Evolutionary conservation across 805 yeast genomes (phyloP).

Genomic region (Teunomyces barrocoloradensis): DNA sequence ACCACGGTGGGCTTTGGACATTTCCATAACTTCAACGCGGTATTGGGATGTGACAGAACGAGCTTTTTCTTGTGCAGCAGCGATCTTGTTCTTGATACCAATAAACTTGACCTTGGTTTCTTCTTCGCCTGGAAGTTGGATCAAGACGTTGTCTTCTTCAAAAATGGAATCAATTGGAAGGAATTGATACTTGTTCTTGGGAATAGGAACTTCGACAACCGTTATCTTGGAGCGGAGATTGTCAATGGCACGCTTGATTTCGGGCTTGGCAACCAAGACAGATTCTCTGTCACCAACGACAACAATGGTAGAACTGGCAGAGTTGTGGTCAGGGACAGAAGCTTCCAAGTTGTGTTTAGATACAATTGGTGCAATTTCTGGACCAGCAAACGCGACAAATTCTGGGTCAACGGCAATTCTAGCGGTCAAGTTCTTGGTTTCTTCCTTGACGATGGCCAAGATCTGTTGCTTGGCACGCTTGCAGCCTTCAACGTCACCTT

Average conservation of each 20-base stretch:
- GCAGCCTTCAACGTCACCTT: constrained; percentile 85
- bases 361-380: constrained; percentile 25
- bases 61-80: constrained; percentile 62
- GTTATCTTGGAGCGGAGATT: constrained; percentile 44
- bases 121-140: constrained; percentile 50
- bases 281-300: constrained; percentile 72
- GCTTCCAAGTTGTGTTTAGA: constrained; percentile 29
- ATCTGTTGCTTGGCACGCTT: constrained; percentile 69
- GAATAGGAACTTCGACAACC: constrained; percentile 60
- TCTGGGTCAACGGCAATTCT: constrained; percentile 45
- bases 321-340: constrained; percentile 35
- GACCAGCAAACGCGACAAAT: constrained; percentile 44
- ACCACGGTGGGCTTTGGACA: constrained; percentile 87
- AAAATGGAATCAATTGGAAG: constrained; percentile 56
- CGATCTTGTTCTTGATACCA: constrained; percentile 57
- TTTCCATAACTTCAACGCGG: constrained; percentile 67
- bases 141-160: constrained; percentile 53
- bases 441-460: constrained; percentile 68
- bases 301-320: constrained; percentile 39
- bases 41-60: constrained; percentile 57
- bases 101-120: constrained; percentile 55
- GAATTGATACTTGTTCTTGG: constrained; percentile 66
- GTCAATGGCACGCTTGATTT: constrained; percentile 46
- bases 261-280: constrained; percentile 54
- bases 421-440: constrained; percentile 57